These are phyloP conservation scores for Tirmania nivea DNA, from an alignment of 495 filamentous ascomycete genomes.

Conservation along the genomic window DNA sequence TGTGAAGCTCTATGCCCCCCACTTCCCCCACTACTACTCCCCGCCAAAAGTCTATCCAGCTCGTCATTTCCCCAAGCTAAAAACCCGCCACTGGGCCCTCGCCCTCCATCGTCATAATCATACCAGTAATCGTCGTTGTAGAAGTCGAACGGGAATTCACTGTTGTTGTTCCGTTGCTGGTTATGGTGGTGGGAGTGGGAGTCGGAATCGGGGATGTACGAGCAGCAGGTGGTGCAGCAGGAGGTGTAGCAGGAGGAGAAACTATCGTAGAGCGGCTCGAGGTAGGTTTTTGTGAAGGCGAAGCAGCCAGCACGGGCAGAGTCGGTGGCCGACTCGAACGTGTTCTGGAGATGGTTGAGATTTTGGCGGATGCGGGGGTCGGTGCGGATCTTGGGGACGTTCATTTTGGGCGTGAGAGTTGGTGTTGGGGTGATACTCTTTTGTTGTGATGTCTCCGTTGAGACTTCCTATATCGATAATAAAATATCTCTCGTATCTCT, in stretches of 20 bases:
- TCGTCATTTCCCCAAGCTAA: constrained; percentile 64
- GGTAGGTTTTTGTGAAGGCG: constrained; percentile 64
- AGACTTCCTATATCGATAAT: too few species aligned
- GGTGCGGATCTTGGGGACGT: constrained; percentile 11
- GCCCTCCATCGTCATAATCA: constrained; percentile 28
- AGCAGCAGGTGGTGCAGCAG: constrained; percentile 41
- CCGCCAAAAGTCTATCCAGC: constrained; percentile 67
- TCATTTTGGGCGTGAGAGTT: neutral
- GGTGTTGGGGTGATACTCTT: neutral
- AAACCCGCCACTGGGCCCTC: constrained; percentile 31
- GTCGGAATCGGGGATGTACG: constrained; percentile 25
- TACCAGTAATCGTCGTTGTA: constrained; percentile 95
- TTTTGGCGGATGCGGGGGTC: constrained; percentile 87
- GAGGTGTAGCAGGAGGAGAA: constrained; percentile 41
- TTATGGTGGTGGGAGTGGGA: constrained; percentile 4
- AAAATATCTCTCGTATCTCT: too few species aligned
- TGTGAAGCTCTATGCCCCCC: constrained; percentile 11
- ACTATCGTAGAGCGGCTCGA: constrained; percentile 56
- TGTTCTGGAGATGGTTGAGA: constrained; percentile 81
- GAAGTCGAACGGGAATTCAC: constrained; percentile 83
- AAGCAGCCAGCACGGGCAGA: constrained; percentile 74
- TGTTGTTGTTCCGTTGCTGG: constrained; percentile 19
- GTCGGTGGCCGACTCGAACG: constrained; percentile 79
- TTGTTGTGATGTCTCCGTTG: neutral
- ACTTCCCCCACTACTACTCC: constrained; percentile 29